Percentiles rank a stretch among this genome's conserved stretches.
These are phyloP conservation scores for Peronospora tabacina DNA, from an alignment of 352 stramenopile species.

Conservation along the genomic window DNA sequence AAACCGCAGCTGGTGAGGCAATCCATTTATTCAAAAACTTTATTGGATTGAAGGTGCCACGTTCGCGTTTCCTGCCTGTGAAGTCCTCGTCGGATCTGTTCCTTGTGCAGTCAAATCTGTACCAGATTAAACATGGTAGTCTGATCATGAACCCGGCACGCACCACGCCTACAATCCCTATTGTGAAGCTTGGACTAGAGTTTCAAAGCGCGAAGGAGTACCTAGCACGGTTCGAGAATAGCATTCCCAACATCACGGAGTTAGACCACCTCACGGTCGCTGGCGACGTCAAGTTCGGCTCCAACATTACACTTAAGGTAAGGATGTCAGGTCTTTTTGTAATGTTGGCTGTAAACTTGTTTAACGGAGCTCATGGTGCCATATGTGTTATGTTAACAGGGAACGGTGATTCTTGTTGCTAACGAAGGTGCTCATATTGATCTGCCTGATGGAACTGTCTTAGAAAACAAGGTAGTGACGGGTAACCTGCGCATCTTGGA, in stretches of 20 bases:
- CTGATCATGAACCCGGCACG: slow-evolving; percentile 84
- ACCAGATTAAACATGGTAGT: slow-evolving; percentile 89
- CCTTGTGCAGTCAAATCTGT: slow-evolving; percentile 89
- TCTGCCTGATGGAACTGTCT: slow-evolving; percentile 87
- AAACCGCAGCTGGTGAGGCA: slow-evolving; percentile 94
- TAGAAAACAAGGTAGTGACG: slow-evolving; percentile 93
- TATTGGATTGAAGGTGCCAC: slow-evolving; percentile 92
- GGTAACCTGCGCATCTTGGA: slow-evolving; percentile 91
- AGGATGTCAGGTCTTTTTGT: not conserved
- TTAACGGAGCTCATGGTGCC: not conserved
- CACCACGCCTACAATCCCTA: slow-evolving; percentile 78
- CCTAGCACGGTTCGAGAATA: slow-evolving; percentile 70
- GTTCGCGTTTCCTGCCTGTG: slow-evolving; percentile 95
- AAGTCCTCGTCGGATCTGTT: slow-evolving; percentile 99
- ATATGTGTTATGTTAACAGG: slow-evolving; percentile 34
- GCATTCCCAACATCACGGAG: slow-evolving; percentile 90
- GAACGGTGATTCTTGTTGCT: slow-evolving; percentile 92
- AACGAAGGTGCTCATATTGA: slow-evolving; percentile 92
- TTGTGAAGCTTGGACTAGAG: slow-evolving; percentile 90
- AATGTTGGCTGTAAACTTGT: not conserved
- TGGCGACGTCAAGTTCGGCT: slow-evolving; percentile 90
- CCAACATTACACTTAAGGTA: slow-evolving; percentile 88
- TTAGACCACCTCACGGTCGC: slow-evolving; percentile 90
- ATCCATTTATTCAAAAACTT: slow-evolving; percentile 99
- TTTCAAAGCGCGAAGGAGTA: slow-evolving; percentile 89